Conservation (phyloP, 306 rosid species). For the Boehmeria nivea region DNA sequence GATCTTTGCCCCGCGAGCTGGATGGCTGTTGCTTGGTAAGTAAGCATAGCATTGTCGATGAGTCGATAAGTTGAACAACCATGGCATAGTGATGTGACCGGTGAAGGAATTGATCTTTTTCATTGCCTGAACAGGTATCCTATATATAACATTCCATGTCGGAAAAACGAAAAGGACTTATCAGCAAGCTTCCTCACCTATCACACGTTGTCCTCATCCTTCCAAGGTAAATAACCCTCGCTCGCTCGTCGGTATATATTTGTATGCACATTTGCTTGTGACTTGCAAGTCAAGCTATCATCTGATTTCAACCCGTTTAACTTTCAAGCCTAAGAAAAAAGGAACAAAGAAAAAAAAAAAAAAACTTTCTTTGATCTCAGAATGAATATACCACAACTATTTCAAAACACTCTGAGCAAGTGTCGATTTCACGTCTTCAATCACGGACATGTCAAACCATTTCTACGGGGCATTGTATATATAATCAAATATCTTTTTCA, state of each 20-base stretch:
- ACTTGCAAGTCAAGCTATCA: too few relatives aligned
- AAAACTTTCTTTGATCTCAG: neutral
- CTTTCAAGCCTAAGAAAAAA: too few relatives aligned
- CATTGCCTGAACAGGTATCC: constrained; percentile 55
- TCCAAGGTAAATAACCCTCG: constrained; percentile 76
- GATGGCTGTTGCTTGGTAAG: constrained; percentile 93
- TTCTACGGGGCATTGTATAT: too few relatives aligned
- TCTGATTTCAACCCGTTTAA: too few relatives aligned
- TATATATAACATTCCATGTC: constrained; percentile 61
- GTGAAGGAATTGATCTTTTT: neutral
- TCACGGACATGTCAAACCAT: too few relatives aligned
- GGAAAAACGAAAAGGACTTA: constrained; percentile 52
- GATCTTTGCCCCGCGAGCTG: constrained; percentile 88
- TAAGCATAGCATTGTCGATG: neutral
- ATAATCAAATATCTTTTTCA: too few relatives aligned
- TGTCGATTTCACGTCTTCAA: too few relatives aligned
- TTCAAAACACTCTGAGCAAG: too few relatives aligned
- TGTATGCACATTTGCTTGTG: too few relatives aligned
- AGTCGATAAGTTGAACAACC: neutral
- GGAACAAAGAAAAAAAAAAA: too few relatives aligned
- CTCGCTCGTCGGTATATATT: neutral
- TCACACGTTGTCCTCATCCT: constrained; percentile 71
- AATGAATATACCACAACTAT: too few relatives aligned
- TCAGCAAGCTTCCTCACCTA: constrained; percentile 71
- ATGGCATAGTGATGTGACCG: neutral